Evolutionary conservation across 2,329 filamentous ascomycete species (phyloP).

Genomic region (Fusarium drepaniforme): DNA sequence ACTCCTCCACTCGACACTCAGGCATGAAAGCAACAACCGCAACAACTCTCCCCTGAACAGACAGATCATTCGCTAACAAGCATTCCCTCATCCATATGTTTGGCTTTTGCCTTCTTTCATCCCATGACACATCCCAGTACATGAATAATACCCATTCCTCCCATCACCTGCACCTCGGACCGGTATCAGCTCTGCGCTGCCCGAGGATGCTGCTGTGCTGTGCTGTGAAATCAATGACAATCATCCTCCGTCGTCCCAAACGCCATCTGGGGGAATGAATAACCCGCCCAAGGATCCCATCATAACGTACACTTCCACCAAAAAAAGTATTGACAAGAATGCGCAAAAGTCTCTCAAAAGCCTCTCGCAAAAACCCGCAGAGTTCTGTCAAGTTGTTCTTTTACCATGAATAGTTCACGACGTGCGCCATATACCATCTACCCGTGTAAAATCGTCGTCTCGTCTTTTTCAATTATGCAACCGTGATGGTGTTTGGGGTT

Average conservation of each 20-base stretch:
- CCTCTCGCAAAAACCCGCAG: constrained; percentile 33
- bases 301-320: constrained; percentile 42
- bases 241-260: constrained; percentile 35
- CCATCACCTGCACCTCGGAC: constrained; percentile 31
- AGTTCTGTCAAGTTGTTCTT: constrained; percentile 25
- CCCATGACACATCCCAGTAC: constrained; percentile 32
- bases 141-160: constrained; percentile 31
- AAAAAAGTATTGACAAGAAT: constrained; percentile 45
- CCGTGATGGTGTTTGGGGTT: constrained; percentile 41
- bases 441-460: constrained; percentile 38
- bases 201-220: constrained; percentile 29
- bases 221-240: constrained; percentile 23
- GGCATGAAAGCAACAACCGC: constrained; percentile 16
- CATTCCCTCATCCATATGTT: constrained; percentile 34
- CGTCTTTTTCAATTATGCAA: constrained; percentile 41
- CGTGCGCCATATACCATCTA: constrained; percentile 38
- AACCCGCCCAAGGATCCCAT: constrained; percentile 33
- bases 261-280: constrained; percentile 30
- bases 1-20: constrained; percentile 16
- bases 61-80: constrained; percentile 32
- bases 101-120: constrained; percentile 18
- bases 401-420: constrained; percentile 35
- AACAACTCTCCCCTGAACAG: constrained; percentile 37
- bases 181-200: constrained; percentile 38
- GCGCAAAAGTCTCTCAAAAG: constrained; percentile 25